Percentiles rank a stretch among this genome's conserved stretches.
These are phyloP conservation scores for Globisporangium acanthophoron DNA, from an alignment of 352 stramenopile species.

Conservation along the genomic window DNA sequence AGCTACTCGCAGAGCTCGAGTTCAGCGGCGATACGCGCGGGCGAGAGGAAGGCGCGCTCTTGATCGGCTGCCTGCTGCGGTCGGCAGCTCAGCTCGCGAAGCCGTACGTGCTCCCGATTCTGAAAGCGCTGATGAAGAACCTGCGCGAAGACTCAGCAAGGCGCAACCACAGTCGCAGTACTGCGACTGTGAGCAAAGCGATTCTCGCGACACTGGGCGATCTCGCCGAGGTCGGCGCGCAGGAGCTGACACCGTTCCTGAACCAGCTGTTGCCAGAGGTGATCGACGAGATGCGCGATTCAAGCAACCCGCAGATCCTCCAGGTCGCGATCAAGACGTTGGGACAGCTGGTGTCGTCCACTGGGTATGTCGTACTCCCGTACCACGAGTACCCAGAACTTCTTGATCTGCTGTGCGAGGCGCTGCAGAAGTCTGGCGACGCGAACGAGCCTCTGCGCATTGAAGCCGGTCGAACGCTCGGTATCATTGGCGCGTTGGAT, in stretches of 20 bases:
- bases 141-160: constrained; percentile 72
- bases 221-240: constrained; percentile 67
- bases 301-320: constrained; percentile 80
- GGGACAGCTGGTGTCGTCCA: constrained; percentile 76
- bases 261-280: constrained; percentile 83
- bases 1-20: constrained; percentile 82
- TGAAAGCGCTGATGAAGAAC: constrained; percentile 86
- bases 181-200: constrained; percentile 75
- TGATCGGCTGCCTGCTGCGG: constrained; percentile 75
- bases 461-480: constrained; percentile 75
- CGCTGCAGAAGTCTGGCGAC: constrained; percentile 77
- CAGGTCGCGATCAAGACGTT: constrained; percentile 85
- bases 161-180: constrained; percentile 67
- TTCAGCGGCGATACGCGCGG: constrained; percentile 77
- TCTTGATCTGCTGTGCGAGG: constrained; percentile 69
- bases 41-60: constrained; percentile 77
- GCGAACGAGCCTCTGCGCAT: constrained; percentile 69
- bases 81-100: constrained; percentile 76
- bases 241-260: constrained; percentile 79
- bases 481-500: constrained; percentile 76
- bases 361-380: constrained; percentile 77
- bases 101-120: constrained; percentile 81
- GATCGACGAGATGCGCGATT: constrained; percentile 83
- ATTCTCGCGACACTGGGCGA: constrained; percentile 81
- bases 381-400: constrained; percentile 85